Evolutionary conservation across 2,329 filamentous ascomycete species (phyloP).

Genomic region (Talaromyces sp.): DNA sequence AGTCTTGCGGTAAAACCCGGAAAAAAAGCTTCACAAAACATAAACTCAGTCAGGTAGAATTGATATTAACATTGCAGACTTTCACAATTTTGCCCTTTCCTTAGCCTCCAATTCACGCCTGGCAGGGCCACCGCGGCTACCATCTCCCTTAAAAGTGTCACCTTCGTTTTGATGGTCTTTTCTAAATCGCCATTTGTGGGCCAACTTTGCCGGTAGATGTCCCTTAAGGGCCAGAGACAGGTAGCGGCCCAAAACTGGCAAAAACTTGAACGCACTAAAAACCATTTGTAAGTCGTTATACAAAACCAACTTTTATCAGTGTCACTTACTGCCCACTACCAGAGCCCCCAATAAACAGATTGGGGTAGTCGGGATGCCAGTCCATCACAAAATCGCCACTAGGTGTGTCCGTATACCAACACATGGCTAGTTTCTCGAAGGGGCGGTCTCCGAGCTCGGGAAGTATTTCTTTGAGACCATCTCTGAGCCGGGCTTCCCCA

Average conservation of each 20-base stretch:
- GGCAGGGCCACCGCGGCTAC: conserved; percentile 21
- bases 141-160: conserved; percentile 18
- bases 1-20: too few relatives aligned
- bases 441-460: conserved; percentile 27
- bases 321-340: conserved; percentile 24
- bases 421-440: conserved; percentile 31
- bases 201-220: conserved; percentile 2
- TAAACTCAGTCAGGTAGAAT: too few relatives aligned
- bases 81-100: not conserved
- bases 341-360: conserved; percentile 21
- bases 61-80: too few relatives aligned
- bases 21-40: too few relatives aligned
- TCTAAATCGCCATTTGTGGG: conserved; percentile 23
- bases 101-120: conserved; percentile 3
- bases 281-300: conserved; percentile 1
- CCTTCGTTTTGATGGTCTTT: conserved; percentile 8
- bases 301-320: conserved; percentile 20
- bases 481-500: conserved; percentile 16
- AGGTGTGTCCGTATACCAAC: conserved; percentile 42
- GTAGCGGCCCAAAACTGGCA: conserved; percentile 65
- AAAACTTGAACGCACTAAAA: conserved; percentile 63
- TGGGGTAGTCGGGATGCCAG: conserved; percentile 35
- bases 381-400: conserved; percentile 39
- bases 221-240: conserved; percentile 36
- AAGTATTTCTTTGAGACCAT: conserved; percentile 21